A percentile compares a stretch with the other conserved stretches of the same genome.
Conservation (phyloP, 2,329 filamentous ascomycete species). For the Nemania bipapillata region DNA sequence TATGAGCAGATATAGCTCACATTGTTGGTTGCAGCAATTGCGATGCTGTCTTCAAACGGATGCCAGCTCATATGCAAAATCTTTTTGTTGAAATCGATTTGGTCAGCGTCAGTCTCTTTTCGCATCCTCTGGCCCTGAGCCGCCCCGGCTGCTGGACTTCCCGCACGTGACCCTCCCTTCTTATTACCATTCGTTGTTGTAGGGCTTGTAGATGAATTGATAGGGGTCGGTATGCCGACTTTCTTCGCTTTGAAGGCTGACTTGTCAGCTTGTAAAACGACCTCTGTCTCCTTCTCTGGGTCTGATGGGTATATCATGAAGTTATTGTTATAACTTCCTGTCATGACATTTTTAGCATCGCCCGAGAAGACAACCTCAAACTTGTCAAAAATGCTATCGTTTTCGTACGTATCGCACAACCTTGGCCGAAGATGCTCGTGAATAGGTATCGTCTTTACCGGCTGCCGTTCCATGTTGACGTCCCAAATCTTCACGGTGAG, state of each 20-base stretch:
- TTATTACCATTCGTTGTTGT: constrained; percentile 77
- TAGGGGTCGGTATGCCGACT: constrained; percentile 95
- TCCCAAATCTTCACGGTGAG: constrained; percentile 99
- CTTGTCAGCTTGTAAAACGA: constrained; percentile 97
- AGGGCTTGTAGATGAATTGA: constrained; percentile 83
- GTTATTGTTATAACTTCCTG: constrained; percentile 99
- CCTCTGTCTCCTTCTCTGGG: constrained; percentile 93
- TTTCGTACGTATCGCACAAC: constrained; percentile 98
- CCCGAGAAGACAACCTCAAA: constrained; percentile 99
- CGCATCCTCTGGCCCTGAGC: constrained; percentile 93
- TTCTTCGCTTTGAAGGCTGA: constrained; percentile 99
- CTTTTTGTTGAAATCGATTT: constrained; percentile 99
- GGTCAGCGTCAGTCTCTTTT: constrained; percentile 98
- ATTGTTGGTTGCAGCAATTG: constrained; percentile 99
- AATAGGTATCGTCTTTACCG: constrained; percentile 97
- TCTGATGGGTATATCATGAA: constrained; percentile 99
- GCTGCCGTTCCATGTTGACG: constrained; percentile 97
- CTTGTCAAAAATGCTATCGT: constrained; percentile 99
- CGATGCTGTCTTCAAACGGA: constrained; percentile 99
- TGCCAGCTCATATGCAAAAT: constrained; percentile 99
- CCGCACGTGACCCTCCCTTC: constrained; percentile 87
- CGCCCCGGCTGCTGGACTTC: constrained; percentile 80
- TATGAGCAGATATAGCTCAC: constrained; percentile 67
- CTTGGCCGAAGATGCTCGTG: constrained; percentile 95
- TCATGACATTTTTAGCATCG: constrained; percentile 99